A percentile compares a stretch with the other conserved stretches of the same genome.
Conservation (phyloP, 2,329 filamentous ascomycete genomes). For the Hypoxylon sp. region DNA sequence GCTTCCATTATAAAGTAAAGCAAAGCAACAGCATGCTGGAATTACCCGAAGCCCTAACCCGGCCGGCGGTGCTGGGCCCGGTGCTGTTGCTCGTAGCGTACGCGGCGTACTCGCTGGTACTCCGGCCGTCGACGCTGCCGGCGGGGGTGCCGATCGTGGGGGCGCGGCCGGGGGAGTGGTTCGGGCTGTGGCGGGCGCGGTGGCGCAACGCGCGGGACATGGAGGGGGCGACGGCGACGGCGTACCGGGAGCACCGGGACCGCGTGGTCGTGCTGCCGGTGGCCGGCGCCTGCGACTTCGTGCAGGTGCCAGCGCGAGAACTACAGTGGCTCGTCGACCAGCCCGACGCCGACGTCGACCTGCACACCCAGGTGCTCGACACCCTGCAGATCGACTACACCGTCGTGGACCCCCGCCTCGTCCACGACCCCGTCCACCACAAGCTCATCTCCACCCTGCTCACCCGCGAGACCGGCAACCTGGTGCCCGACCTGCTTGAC, state of each 20-base stretch:
- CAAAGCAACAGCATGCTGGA: not conserved
- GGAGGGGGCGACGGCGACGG: conserved; percentile 38
- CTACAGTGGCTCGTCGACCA: conserved; percentile 45
- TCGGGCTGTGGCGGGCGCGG: conserved; percentile 42
- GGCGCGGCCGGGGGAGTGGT: conserved; percentile 46
- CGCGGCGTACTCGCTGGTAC: conserved; percentile 40
- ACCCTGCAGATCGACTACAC: conserved; percentile 42
- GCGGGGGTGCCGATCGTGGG: conserved; percentile 44
- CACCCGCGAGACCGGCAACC: conserved; percentile 45
- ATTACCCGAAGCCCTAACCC: conserved; percentile 19
- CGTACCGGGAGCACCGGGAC: conserved; percentile 39
- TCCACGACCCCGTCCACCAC: conserved; percentile 38
- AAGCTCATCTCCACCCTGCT: conserved; percentile 41
- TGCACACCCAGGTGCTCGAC: conserved; percentile 35
- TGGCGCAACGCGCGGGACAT: conserved; percentile 45
- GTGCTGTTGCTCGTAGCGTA: conserved; percentile 35
- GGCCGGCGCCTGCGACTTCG: conserved; percentile 28
- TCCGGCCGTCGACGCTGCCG: conserved; percentile 39
- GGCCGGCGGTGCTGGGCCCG: conserved; percentile 41
- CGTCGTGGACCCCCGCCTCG: conserved; percentile 36
- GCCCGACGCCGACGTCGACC: conserved; percentile 41
- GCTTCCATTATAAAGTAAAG: not conserved
- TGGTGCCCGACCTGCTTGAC: conserved; percentile 43
- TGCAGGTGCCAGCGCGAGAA: conserved; percentile 43
- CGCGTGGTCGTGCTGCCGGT: conserved; percentile 42